Evolutionary conservation across 73 alveolate species (phyloP).

Genomic region (Symbiodinium pilosum): DNA sequence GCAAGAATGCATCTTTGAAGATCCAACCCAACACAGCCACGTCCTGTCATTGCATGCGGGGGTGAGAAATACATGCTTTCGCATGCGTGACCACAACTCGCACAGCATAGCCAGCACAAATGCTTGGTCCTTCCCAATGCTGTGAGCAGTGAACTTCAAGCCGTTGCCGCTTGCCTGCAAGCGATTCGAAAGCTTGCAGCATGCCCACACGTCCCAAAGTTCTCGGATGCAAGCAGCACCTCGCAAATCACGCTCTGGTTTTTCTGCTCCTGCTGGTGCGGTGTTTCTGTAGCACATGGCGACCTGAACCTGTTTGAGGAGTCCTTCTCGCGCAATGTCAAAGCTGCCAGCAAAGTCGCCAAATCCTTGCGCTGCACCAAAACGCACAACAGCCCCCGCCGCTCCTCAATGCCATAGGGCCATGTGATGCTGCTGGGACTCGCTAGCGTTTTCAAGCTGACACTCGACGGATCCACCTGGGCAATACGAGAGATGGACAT

Average conservation of each 20-base stretch:
- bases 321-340: slow-evolving; percentile 74
- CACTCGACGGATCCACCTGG: slow-evolving; percentile 61
- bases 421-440: background rate
- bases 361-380: slow-evolving; percentile 15
- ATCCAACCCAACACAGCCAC: slow-evolving; percentile 75
- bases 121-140: slow-evolving; percentile 67
- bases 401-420: background rate
- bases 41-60: background rate
- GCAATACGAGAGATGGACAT: background rate
- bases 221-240: background rate
- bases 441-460: slow-evolving; percentile 58
- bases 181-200: too few species aligned
- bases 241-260: background rate
- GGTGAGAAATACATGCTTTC: background rate
- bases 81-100: background rate
- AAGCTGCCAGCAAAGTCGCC: slow-evolving; percentile 38
- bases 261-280: background rate
- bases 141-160: slow-evolving; percentile 91
- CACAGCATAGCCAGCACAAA: background rate
- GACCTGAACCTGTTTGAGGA: background rate
- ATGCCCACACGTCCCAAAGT: too few species aligned
- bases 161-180: slow-evolving; percentile 69
- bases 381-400: background rate
- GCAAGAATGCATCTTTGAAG: slow-evolving; percentile 74
- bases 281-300: too few species aligned